Evolutionary conservation across 257 asterid genomes (phyloP), one percentile per base, ranked within the genome.

Genomic region (Osmanthus fragrans): DNA sequence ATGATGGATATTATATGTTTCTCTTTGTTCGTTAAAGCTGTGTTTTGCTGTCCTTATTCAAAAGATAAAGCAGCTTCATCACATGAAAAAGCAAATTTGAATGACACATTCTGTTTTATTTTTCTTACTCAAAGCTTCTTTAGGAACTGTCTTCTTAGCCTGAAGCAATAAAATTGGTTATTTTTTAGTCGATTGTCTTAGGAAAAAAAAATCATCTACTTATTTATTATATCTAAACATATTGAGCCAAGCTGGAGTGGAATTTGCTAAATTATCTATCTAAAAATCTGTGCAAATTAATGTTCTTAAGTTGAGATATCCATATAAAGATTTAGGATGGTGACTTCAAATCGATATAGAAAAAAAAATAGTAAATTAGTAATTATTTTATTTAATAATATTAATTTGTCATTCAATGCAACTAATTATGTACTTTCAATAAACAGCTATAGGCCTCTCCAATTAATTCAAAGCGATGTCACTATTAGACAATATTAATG

Each of bases 261-360:
- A 0, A 19, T 19, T 56, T 56, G 29, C 13, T 56, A 56, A 18
- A 56, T 56, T n/a, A 56, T 19, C 4, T 56, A n/a, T n/a, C 29
- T 56, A 56, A 5, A 56, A 56, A n/a, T 56, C 10, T 19, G n/a
- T 56, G 16, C 12, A n/a, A 56, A 56, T 56, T 18, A 56, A 42
- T 42, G 49, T 11, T 42, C 49, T 42, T 10, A 3, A 42, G 16
- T 42, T 42, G 15, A 40, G 47, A 80, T 75, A 68, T 66, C 71
- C 75, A 74, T 71, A 30, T 68, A 72, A 64, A 71, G 67, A 66
- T 25, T 27, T 49, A 71, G 68, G 86, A 82, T 74, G 16, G 65
- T 4, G 87, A 84, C 84, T 42, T 76, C 49, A 51, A 70, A 37
- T 42, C 3, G 49, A 42, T 42, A 13, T 10, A 42, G 49, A 42